Percentiles rank a stretch among this genome's conserved stretches.
phyloP scores from a whole-genome alignment of 2,329 filamentous ascomycete species.

The Diplodia seriata region DNA sequence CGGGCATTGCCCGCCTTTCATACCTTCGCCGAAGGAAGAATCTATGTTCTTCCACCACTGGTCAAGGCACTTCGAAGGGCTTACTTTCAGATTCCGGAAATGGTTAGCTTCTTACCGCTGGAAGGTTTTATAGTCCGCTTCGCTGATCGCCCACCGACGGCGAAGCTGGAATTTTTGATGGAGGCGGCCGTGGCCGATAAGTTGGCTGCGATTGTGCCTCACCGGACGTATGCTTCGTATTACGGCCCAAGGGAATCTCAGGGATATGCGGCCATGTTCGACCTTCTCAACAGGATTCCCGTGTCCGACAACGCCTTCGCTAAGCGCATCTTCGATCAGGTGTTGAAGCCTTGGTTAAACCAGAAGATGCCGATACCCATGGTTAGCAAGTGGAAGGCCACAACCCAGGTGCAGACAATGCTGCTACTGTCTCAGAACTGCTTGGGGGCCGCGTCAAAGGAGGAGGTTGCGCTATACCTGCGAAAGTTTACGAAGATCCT shows the following conservation, averaged over 20 bases:
- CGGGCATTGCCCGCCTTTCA: slow-evolving; percentile 41
- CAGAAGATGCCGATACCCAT: slow-evolving; percentile 54
- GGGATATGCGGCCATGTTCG: slow-evolving; percentile 55
- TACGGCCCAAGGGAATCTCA: slow-evolving; percentile 53
- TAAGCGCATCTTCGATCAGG: slow-evolving; percentile 43
- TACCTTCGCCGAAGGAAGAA: slow-evolving; percentile 43
- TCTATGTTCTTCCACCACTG: slow-evolving; percentile 45
- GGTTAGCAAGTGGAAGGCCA: slow-evolving; percentile 57
- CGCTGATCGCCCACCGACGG: slow-evolving; percentile 50
- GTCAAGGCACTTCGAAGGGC: slow-evolving; percentile 43
- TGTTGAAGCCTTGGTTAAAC: slow-evolving; percentile 52
- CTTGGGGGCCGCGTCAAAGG: slow-evolving; percentile 36
- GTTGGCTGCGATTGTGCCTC: slow-evolving; percentile 41
- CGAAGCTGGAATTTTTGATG: slow-evolving; percentile 54
- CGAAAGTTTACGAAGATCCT: slow-evolving; percentile 51
- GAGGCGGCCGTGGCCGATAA: slow-evolving; percentile 51
- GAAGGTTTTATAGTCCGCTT: slow-evolving; percentile 51
- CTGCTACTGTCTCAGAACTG: slow-evolving; percentile 52
- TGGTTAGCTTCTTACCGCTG: slow-evolving; percentile 45
- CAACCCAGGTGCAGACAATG: slow-evolving; percentile 56
- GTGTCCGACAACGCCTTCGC: slow-evolving; percentile 38
- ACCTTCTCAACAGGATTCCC: slow-evolving; percentile 52
- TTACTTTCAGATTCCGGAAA: slow-evolving; percentile 39
- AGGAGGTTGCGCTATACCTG: slow-evolving; percentile 45
- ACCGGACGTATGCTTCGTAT: slow-evolving; percentile 51